Base-by-base conservation (phyloP, 73 alveolate genomes). In the Stentor coeruleus region DNA sequence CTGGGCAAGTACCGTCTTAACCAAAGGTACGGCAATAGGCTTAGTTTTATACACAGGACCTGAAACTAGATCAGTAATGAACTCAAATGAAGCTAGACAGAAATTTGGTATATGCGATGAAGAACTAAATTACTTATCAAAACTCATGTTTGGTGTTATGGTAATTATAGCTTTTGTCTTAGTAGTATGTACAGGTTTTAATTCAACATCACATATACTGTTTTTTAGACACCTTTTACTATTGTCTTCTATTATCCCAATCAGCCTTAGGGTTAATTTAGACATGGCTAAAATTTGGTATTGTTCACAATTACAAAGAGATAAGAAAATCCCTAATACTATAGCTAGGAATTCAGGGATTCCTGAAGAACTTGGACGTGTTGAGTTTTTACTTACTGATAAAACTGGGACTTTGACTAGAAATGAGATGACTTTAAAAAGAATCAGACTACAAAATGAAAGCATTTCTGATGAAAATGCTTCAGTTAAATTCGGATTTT, bases 381-480 rank as follows among this genome's bases (percentile, higher is more conserved):
- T 95, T 38, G 87, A 94, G 80, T 93, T 82, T 66, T 72, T 87
- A 35, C 86, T 96, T 75, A 85, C 98, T 59, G 99, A 96, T 87
- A 96, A 96, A 84, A 96, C 99, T 1, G 99, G 99, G 28, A 96
- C 99, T 36, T 81, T 96, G 55, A 96, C 99, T 26, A 74, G 93
- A 81, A 96, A 96, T 87, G 98, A 93, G 73, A 96, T 96, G 99
- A 88, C 91, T 30, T 93, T 96, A 82, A 95, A 88, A 81, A 94
- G 85, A 77, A 84, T 85, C 36, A 66, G 36, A 20, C n/a, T 66
- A 20, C 26, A 28, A 14, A 40, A 66, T 66, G 79, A 66, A 14
- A 40, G n/a, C 20, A 15, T 66, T 28, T 37, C n/a, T 20, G 79
- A 66, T 40, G 14, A 26, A 2, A 20, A 20, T 26, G 20, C 36